Conservation (phyloP, 2,329 filamentous ascomycete species). For the Cladophialophora exuberans region DNA sequence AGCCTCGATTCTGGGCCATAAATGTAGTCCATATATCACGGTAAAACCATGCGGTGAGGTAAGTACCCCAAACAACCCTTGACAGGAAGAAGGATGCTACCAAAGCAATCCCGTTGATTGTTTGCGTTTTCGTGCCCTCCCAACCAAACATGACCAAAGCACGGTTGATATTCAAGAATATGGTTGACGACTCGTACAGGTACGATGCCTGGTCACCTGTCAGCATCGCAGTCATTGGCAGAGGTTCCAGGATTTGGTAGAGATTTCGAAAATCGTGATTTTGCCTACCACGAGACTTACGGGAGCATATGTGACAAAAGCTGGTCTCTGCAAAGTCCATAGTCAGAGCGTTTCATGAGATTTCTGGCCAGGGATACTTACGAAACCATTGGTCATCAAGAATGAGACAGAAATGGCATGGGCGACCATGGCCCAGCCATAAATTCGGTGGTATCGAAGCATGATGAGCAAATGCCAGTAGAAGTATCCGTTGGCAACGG, state of each 20-base stretch:
- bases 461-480: neutral
- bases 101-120: constrained; percentile 1
- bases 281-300: too few species aligned
- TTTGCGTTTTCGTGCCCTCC: constrained; percentile 6
- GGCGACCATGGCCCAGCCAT: neutral
- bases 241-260: too few species aligned
- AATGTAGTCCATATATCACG: constrained; percentile 3
- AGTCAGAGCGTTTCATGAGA: too few species aligned
- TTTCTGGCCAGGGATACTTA: neutral
- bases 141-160: neutral
- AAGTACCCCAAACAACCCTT: neutral
- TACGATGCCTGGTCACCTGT: too few species aligned
- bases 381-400: neutral
- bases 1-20: too few species aligned
- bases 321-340: too few species aligned
- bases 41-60: constrained; percentile 7
- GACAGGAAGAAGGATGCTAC: constrained; percentile 6
- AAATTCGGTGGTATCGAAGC: neutral
- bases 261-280: too few species aligned
- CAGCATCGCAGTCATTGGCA: too few species aligned
- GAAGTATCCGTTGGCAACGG: neutral
- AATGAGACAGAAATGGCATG: neutral
- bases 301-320: too few species aligned
- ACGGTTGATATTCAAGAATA: constrained; percentile 2
- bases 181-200: constrained; percentile 6